A percentile compares a stretch with the other conserved stretches of the same genome.
phyloP scores from a whole-genome alignment of 495 filamentous ascomycete species.

The Xylaria nigripes region DNA sequence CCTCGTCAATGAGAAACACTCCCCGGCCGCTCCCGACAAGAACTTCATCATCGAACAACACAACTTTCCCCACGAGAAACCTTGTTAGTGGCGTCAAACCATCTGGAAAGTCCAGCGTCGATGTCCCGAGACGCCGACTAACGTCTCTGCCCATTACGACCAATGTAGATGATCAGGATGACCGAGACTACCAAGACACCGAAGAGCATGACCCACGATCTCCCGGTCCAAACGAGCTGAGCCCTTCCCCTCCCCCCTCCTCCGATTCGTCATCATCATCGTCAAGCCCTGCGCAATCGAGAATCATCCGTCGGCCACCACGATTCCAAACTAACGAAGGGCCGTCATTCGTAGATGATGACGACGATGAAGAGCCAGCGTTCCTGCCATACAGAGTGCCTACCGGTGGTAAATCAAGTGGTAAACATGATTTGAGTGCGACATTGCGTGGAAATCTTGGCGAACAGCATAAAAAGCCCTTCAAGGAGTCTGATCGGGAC shows the following conservation, averaged over 20 bases:
- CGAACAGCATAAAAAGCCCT: constrained; percentile 30
- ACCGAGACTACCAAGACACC: constrained; percentile 7
- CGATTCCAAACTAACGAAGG: constrained; percentile 39
- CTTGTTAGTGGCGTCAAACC: constrained; percentile 17
- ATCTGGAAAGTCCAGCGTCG: constrained; percentile 14
- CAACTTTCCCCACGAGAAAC: constrained; percentile 34
- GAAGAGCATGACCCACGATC: constrained; percentile 22
- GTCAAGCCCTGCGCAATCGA: constrained; percentile 37
- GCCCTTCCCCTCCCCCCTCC: constrained; percentile 12
- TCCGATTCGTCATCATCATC: constrained; percentile 35
- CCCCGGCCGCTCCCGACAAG: constrained; percentile 40
- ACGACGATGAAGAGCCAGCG: constrained; percentile 56
- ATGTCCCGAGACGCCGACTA: constrained; percentile 23
- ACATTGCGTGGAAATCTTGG: constrained; percentile 50
- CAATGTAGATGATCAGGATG: constrained; percentile 14
- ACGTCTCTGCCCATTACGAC: constrained; percentile 27
- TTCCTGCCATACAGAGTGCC: constrained; percentile 58
- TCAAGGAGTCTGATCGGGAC: constrained; percentile 24
- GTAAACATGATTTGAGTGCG: constrained; percentile 48
- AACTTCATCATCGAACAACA: constrained; percentile 52
- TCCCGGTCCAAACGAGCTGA: constrained; percentile 30
- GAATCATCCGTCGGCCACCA: constrained; percentile 50
- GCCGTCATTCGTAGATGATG: constrained; percentile 32
- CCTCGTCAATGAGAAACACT: constrained; percentile 29
- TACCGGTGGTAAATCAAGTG: constrained; percentile 18